Base-by-base conservation (phyloP, 306 rosid genomes). In the Cucumis melo region DNA sequence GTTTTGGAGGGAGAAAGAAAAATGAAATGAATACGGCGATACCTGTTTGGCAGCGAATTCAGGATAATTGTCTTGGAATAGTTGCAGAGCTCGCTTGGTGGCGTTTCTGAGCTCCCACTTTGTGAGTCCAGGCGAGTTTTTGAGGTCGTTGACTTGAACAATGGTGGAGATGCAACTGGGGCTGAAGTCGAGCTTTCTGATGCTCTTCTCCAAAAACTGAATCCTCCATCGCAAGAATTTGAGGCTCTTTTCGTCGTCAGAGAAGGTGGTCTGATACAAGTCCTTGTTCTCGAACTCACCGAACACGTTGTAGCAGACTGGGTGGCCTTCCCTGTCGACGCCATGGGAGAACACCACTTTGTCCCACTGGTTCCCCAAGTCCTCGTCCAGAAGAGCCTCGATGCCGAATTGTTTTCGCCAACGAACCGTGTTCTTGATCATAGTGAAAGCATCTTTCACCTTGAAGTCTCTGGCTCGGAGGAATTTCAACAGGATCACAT, bases 391-490 rank as follows among this genome's bases (percentile, higher is more conserved):
- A 17, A 87, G 72, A 8, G 82, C 86, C 39, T 76, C 96, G 82
- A 93, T 88, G 10, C 81, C 83, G 55, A 91, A 93, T 59, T 91
- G 92, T 66, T 86, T 91, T 15, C 97, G 82, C 98, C 98, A 93
- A 7, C 76, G 86, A 20, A 88, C 87, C 1, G 91, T 86, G 88
- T 87, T 91, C 86, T 90, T 90, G 79, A 93, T 80, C 98, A 93
- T 93, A 13, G 90, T 6, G 48, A 91, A 85, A 1, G 98, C 96
- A 0, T 93, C 98, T 54, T 91, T 93, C 57, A 86, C 94, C 81
- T 90, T 93, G 76, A 83, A 93, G 41, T 93, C 97, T 75, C 98
- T 90, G 32, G 98, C 98, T 6, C 97, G 74, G 2, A 93, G 87
- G 75, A 93, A 93, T 64, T 93, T 93, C 65, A 91, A 65, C 19